Conservation (phyloP, 352 stramenopile genomes). For the Detonula confervacea region DNA sequence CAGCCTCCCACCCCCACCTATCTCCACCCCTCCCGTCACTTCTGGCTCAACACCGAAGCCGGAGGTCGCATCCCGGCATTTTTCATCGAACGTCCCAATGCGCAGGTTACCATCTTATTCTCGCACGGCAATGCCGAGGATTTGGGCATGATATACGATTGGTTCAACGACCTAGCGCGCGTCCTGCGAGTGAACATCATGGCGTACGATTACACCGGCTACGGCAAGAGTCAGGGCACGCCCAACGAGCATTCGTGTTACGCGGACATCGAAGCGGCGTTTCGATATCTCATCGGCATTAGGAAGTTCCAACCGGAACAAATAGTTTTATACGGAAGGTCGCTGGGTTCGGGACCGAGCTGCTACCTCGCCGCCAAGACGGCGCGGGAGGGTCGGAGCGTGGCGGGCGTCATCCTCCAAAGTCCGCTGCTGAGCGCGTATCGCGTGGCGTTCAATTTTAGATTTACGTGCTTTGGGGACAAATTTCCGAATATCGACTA, state of each 20-base stretch:
- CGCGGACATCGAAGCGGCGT: conserved; percentile 94
- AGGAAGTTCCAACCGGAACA: conserved; percentile 90
- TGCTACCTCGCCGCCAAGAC: conserved; percentile 95
- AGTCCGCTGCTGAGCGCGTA: conserved; percentile 96
- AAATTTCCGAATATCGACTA: conserved; percentile 98
- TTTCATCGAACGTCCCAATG: conserved; percentile 91
- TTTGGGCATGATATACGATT: conserved; percentile 97
- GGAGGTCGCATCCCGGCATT: conserved; percentile 93
- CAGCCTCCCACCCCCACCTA: conserved; percentile 83
- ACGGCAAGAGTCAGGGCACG: conserved; percentile 93
- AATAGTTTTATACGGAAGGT: conserved; percentile 93
- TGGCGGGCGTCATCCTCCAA: conserved; percentile 95
- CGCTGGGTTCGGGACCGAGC: conserved; percentile 91
- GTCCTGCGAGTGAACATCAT: conserved; percentile 88
- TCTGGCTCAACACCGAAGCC: conserved; percentile 91
- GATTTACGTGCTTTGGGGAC: conserved; percentile 96
- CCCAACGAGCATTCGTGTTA: conserved; percentile 93
- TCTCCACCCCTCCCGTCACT: conserved; percentile 87
- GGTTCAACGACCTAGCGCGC: conserved; percentile 93
- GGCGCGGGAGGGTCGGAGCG: conserved; percentile 88
- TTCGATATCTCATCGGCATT: conserved; percentile 93
- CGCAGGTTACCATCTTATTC: conserved; percentile 95
- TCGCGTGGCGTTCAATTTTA: conserved; percentile 98
- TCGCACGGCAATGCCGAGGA: conserved; percentile 98
- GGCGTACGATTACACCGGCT: conserved; percentile 96